A percentile compares a stretch with the other conserved stretches of the same genome.
Evolutionary conservation across 169 alveolate species (phyloP).

Genomic region (Babesia sp.): DNA sequence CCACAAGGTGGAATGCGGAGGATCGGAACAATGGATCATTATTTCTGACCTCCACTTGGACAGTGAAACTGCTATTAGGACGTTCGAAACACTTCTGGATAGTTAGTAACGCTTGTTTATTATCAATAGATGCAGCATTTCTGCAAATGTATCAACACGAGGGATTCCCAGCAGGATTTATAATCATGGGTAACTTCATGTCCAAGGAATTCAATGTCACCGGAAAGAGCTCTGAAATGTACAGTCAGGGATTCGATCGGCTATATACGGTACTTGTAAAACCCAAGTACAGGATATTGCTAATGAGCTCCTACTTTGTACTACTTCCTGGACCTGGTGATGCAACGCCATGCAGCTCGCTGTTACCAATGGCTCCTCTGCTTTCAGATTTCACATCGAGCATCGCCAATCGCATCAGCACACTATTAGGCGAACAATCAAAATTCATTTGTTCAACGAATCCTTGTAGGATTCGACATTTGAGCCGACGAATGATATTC

Average conservation of each 20-base stretch:
- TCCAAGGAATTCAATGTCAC: slow-evolving; percentile 35
- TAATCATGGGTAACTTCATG: slow-evolving; percentile 74
- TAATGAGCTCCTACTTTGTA: slow-evolving; percentile 62
- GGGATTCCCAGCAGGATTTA: slow-evolving; percentile 71
- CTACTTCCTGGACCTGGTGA: slow-evolving; percentile 75
- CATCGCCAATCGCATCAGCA: slow-evolving; percentile 52
- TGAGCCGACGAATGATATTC: slow-evolving; percentile 68
- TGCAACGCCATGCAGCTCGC: slow-evolving; percentile 69
- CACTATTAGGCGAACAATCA: neutral
- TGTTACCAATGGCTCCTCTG: slow-evolving; percentile 71
- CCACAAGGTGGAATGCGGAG: neutral
- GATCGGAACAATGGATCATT: slow-evolving; percentile 48
- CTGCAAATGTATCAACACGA: slow-evolving; percentile 48
- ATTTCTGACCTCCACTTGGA: slow-evolving; percentile 51
- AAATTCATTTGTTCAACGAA: slow-evolving; percentile 59
- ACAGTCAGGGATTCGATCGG: slow-evolving; percentile 41
- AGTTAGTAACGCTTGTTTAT: neutral
- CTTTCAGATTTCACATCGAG: slow-evolving; percentile 57
- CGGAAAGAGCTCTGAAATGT: slow-evolving; percentile 5
- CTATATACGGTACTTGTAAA: slow-evolving; percentile 26
- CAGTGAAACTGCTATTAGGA: slow-evolving; percentile 3
- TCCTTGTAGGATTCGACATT: slow-evolving; percentile 77
- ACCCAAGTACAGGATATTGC: slow-evolving; percentile 34
- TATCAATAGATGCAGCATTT: slow-evolving; percentile 29
- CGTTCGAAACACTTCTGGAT: slow-evolving; percentile 37